Base-by-base conservation (phyloP, 257 asterid genomes). In the Gynochthodes officinalis region DNA sequence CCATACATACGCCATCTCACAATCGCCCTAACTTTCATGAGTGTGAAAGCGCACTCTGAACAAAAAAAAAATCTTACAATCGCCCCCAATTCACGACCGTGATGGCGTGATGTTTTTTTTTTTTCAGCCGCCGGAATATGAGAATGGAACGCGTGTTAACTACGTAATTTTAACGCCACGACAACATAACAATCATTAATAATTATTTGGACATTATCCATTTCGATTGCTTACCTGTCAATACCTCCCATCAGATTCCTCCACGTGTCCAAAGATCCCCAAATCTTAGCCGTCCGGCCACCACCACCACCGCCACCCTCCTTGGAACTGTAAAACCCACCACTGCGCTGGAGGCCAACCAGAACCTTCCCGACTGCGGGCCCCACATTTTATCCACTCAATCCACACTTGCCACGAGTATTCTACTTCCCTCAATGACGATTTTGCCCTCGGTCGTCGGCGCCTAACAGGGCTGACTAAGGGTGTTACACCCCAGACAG, bases 311-410 rank as follows among this genome's bases (percentile, higher is more conserved):
- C 55, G 3, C 84, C 81, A 84, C 80, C 84, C 80, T 82, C 68
- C 79, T n/a, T n/a, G 84, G 81, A 52, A 19, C 27, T 0, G 6
- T 2, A 3, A 3, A 13, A 18, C 43, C 55, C 66, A 60, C 25
- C 66, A 13, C 44, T 35, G 25, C 39, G 27, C 58, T 28, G 23
- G 62, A 68, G n/a, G n/a, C n/a, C 62, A 68, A 33, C 73, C 62
- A 68, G 73, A 68, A 87, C 83, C 85, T 82, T 89, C 89, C 64
- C 75, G 86, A 78, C 35, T 16, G 21, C 49, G 84, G 87, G 59
- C 75, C 92, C 77, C 81, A 21, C 77, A 48, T 71, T 83, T 83
- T 86, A 85, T 86, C 87, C 86, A 83, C 73, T 67, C 14, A 61
- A 55, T 48, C 50, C 69, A 60, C 84, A 67, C 62, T 69, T 52